phyloP scores from a whole-genome alignment of 1,284 basidiomycete genomes.

The Sporisorium scitamineum region DNA sequence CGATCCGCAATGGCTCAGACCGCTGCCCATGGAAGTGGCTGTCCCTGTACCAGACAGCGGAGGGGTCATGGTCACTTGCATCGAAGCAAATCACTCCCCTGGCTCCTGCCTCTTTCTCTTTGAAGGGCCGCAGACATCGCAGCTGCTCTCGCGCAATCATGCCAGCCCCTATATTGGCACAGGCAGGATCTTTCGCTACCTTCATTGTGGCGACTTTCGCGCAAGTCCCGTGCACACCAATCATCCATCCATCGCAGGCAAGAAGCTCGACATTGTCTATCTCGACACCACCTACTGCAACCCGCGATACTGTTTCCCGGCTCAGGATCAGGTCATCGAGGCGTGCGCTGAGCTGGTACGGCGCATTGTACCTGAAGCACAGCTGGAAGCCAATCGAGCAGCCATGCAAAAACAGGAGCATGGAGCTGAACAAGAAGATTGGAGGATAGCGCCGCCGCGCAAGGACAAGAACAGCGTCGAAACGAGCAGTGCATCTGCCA shows the following conservation, averaged over 20 bases:
- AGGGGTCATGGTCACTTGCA: conserved; percentile 88
- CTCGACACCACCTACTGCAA: conserved; percentile 97
- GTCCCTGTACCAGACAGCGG: conserved; percentile 82
- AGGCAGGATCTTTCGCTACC: conserved; percentile 80
- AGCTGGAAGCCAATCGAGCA: conserved; percentile 16
- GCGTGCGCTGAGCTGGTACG: conserved; percentile 88
- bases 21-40: conserved; percentile 83
- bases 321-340: conserved; percentile 89
- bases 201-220: conserved; percentile 88
- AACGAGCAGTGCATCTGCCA: conserved; percentile 41
- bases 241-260: conserved; percentile 54
- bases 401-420: conserved; percentile 36
- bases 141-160: conserved; percentile 72
- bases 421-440: conserved; percentile 67
- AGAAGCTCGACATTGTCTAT: conserved; percentile 84
- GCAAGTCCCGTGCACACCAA: conserved; percentile 67
- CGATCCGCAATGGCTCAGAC: conserved; percentile 85
- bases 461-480: conserved; percentile 44
- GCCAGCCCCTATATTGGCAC: conserved; percentile 43
- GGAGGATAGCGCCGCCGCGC: conserved; percentile 63
- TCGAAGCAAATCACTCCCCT: conserved; percentile 96
- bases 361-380: conserved; percentile 32
- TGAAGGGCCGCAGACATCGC: conserved; percentile 86
- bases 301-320: conserved; percentile 93
- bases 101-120: conserved; percentile 94